Conservation (phyloP, 768 basidiomycete species). For the Floccularia luteovirens region DNA sequence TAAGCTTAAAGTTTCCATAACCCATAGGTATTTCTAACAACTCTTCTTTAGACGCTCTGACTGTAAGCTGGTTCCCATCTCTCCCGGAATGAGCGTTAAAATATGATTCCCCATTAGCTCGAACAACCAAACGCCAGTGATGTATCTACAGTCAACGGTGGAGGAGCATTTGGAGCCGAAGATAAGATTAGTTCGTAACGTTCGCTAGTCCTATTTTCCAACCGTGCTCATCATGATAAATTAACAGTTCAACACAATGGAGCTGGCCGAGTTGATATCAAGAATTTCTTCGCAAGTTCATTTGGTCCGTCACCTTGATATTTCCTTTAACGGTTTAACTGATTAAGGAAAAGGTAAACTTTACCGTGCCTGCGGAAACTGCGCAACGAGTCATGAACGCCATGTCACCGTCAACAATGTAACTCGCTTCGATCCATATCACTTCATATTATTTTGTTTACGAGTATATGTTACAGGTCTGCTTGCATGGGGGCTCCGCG, state of each 20-base stretch:
- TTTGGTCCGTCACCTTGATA: constrained; percentile 11
- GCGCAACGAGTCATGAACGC: constrained; percentile 13
- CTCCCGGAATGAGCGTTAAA: neutral
- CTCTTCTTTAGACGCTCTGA: constrained; percentile 13
- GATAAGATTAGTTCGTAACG: constrained; percentile 16
- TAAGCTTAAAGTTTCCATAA: constrained; percentile 3
- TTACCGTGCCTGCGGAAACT: constrained; percentile 20
- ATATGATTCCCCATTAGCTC: constrained; percentile 8
- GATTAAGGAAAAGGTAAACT: constrained; percentile 12
- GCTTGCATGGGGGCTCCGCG: constrained; percentile 13
- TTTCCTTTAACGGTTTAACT: neutral
- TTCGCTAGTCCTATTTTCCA: neutral
- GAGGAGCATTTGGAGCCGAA: constrained; percentile 16
- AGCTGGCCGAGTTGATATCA: constrained; percentile 15
- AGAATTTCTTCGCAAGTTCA: constrained; percentile 17
- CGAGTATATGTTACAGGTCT: constrained; percentile 8
- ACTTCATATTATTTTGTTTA: neutral
- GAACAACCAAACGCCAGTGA: constrained; percentile 19
- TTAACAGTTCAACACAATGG: constrained; percentile 19
- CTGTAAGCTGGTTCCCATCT: constrained; percentile 6
- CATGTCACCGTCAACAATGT: constrained; percentile 19
- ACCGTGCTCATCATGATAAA: neutral
- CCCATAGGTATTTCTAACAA: neutral
- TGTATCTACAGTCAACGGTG: constrained; percentile 17
- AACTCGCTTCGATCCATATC: neutral